Percentiles rank a stretch among this genome's conserved stretches.
Evolutionary conservation across 441 rosid genomes (phyloP).

Genomic region (Aquilaria agallochum): DNA sequence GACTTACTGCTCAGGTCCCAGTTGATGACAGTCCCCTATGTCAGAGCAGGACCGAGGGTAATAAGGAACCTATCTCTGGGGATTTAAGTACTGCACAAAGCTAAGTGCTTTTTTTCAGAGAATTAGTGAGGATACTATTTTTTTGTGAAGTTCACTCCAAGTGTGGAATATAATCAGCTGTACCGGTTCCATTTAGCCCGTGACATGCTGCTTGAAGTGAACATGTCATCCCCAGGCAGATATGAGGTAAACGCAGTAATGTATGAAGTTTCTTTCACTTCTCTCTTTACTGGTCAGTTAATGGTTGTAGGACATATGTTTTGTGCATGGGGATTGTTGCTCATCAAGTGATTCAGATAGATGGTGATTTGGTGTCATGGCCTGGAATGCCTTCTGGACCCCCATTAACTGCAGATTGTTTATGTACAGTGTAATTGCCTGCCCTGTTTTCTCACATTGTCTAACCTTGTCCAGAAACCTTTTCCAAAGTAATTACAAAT

Average conservation of each 20-base stretch:
- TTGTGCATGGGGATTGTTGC: background rate
- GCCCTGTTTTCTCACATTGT: background rate
- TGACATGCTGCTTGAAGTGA: background rate
- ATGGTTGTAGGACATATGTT: background rate
- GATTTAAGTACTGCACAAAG: constrained; percentile 11
- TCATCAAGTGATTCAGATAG: background rate
- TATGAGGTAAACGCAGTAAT: background rate
- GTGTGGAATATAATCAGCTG: constrained; percentile 1
- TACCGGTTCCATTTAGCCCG: background rate
- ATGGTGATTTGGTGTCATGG: background rate
- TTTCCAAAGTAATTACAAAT: background rate
- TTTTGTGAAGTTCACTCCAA: constrained; percentile 6
- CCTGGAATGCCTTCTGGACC: background rate
- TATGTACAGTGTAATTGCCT: constrained; percentile 8
- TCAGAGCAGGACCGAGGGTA: constrained; percentile 23
- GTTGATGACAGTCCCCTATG: constrained; percentile 34
- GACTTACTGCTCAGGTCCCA: constrained; percentile 51
- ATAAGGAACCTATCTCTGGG: constrained; percentile 6
- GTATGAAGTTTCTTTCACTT: background rate
- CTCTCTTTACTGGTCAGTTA: background rate
- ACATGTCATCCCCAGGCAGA: background rate
- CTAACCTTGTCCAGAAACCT: background rate
- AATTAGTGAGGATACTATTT: background rate
- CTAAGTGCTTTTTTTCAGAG: background rate
- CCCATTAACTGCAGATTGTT: constrained; percentile 5